Evolutionary conservation across 495 filamentous ascomycete genomes (phyloP).

Genomic region (Delitschia confertaspora): DNA sequence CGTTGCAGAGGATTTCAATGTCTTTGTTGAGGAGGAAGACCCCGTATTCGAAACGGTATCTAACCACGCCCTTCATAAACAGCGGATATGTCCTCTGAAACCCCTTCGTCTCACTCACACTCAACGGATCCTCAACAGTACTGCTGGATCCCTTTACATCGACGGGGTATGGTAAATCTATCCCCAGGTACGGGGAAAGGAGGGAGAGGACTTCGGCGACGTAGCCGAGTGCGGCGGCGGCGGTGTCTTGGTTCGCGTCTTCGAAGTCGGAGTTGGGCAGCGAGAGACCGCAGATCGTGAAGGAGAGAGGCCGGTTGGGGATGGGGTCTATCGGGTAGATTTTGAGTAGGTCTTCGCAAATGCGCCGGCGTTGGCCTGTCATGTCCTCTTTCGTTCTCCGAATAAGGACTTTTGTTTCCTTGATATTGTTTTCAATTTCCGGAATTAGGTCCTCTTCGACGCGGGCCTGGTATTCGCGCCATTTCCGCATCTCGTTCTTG

Average conservation of each 20-base stretch:
- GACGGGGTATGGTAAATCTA: slow-evolving; percentile 75
- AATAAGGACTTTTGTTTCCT: slow-evolving; percentile 45
- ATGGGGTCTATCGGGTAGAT: slow-evolving; percentile 75
- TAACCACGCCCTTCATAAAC: slow-evolving; percentile 62
- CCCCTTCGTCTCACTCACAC: slow-evolving; percentile 33
- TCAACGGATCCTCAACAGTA: slow-evolving; percentile 72
- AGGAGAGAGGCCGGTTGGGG: slow-evolving; percentile 53
- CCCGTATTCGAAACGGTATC: slow-evolving; percentile 87
- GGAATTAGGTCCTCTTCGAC: slow-evolving; percentile 40
- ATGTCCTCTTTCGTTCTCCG: slow-evolving; percentile 51
- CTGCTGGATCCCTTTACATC: slow-evolving; percentile 61
- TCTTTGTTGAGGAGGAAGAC: slow-evolving; percentile 92
- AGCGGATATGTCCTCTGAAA: slow-evolving; percentile 47
- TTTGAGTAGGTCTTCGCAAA: slow-evolving; percentile 67
- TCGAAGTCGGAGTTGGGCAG: slow-evolving; percentile 74
- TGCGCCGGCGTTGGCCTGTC: slow-evolving; percentile 72
- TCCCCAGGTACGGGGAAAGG: slow-evolving; percentile 72
- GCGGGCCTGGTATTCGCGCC: slow-evolving; percentile 49
- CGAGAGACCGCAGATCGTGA: slow-evolving; percentile 63
- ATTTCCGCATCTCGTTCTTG: slow-evolving; percentile 55
- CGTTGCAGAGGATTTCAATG: slow-evolving; percentile 72
- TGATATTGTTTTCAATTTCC: slow-evolving; percentile 53
- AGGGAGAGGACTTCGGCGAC: slow-evolving; percentile 67
- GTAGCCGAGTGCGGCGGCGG: slow-evolving; percentile 76
- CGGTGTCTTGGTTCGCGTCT: slow-evolving; percentile 51